A percentile compares a stretch with the other conserved stretches of the same genome.
Conservation (phyloP, 1,284 basidiomycete species). For the Puccinia triticina region DNA sequence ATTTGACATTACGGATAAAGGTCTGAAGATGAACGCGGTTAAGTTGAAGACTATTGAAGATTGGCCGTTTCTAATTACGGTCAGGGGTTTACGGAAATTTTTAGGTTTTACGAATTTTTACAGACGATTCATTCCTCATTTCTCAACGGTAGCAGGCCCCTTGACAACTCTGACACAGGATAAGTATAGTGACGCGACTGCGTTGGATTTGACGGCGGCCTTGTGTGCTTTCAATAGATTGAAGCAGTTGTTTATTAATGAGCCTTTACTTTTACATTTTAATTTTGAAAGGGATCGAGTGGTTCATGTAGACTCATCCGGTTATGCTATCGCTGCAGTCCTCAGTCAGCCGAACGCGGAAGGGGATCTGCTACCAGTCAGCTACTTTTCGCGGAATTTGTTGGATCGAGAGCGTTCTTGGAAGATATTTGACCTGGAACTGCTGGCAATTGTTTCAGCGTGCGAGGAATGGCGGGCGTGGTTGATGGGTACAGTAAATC, state of each 20-base stretch:
- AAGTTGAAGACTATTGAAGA: constrained; percentile 28
- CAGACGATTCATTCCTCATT: no score
- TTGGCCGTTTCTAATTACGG: background rate
- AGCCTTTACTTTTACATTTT: constrained; percentile 54
- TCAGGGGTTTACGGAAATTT: background rate
- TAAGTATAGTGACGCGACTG: no score
- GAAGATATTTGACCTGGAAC: constrained; percentile 32
- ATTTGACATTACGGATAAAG: no score
- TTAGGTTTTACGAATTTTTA: no score
- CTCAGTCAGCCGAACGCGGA: no score
- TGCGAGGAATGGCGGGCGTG: constrained; percentile 17
- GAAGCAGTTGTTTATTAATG: background rate
- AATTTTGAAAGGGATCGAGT: background rate
- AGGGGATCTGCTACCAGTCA: no score
- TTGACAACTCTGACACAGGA: no score
- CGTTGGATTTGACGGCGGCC: no score
- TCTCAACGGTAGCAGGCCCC: no score
- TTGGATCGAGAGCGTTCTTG: background rate
- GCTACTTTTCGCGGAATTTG: constrained; percentile 22
- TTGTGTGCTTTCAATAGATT: no score
- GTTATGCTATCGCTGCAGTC: no score
- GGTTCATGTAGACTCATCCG: no score
- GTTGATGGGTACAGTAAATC: constrained; percentile 14
- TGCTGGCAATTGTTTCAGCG: constrained; percentile 20
- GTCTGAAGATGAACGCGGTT: background rate